Evolutionary conservation across 257 asterid species (phyloP), one percentile per base, ranked within the genome.

Genomic region (Salvia hispanica): DNA sequence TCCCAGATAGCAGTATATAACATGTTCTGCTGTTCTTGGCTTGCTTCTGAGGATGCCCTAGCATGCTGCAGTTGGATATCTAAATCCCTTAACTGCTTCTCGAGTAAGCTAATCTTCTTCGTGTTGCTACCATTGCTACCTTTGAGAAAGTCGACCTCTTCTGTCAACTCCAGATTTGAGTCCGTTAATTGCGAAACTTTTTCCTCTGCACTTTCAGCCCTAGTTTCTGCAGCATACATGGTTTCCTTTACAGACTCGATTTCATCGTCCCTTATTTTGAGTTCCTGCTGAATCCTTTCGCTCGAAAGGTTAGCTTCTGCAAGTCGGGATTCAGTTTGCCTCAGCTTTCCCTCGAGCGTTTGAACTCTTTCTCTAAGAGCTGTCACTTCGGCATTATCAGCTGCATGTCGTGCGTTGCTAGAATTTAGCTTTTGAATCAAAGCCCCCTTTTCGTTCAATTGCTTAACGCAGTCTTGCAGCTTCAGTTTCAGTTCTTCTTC

Each of bases 1-100:
- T 93, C 99, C 96, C 95, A 93, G 56, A 93, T 93, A 34, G 99
- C 97, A 39, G 90, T 51, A 62, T 93, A 93, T 48, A 93, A 39
- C 96, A 84, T 85, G 69, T 80, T 87, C 78, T 86, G 96, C 74
- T 94, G 97, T 63, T 93, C 97, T 75, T 81, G 97, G 75, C 92
- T 81, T 50, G 95, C 88, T 78, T 88, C 96, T 5, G 99, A 86
- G 12, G 90, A 84, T 0, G 89, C 88, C 82, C 74, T 85, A 33
- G 91, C 62, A 54, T 93, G 84, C 64, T 88, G 96, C 42, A 90
- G 81, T 47, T 84, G 90, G 45, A 79, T 55, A 72, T 90, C 96
- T 9, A 87, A 69, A 58, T 85, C 95, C 67, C 91, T 61, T 36
- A 85, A 60, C 79, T 90, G 86, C 62, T 86, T 84, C 80, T 93